Base-by-base conservation (phyloP, 768 basidiomycete species). In the Lactarius quietus region DNA sequence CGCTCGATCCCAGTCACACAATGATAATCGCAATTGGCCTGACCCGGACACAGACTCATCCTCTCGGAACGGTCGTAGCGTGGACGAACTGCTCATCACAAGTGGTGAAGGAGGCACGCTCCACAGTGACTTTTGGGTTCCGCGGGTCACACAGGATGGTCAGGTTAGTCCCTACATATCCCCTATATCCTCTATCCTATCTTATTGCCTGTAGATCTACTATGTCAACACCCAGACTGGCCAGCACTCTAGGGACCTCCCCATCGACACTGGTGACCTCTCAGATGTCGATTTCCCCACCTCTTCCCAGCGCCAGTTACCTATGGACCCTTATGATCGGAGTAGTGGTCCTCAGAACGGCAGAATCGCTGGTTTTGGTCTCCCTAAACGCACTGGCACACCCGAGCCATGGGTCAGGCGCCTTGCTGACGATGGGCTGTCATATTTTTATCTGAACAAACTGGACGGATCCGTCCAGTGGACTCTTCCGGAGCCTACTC, bases 211-310 rank as follows among this genome's bases (percentile, higher is more conserved):
- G 38, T 35, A 97, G 95, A 94, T 99, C 74, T 95, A 88, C 80
- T 99, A 98, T 77, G 84, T 93, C 68, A 99, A 98, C 72, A 93
- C 92, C 2, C 84, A 90, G 69, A 93, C 91, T 6, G 91, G 91
- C 36, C 84, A 92, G 74, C 86, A 85, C 48, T 87, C 93, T 31
- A 84, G 87, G 70, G 92, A 97, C 70, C 77, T 96, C n/a, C 95
- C 95, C 28, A 79, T 80, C 55, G 90, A 92, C 72, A 77, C 81
- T 14, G 88, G 84, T 54, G 87, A 89, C 54, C 75, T 79, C 39
- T 83, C 86, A 1, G 87, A 88, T 64, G 82, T 79, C 38, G 88
- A 89, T 63, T 78, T 89, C 45, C 84, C 83, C 56, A 84, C 82
- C 14, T 75, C 87, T 57, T 55, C 83, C 84, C 43, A 79, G 81